Percentiles rank a stretch among this genome's conserved stretches.
Evolutionary conservation across 2,329 filamentous ascomycete genomes (phyloP).

Genomic region (Stemphylium lycopersici): DNA sequence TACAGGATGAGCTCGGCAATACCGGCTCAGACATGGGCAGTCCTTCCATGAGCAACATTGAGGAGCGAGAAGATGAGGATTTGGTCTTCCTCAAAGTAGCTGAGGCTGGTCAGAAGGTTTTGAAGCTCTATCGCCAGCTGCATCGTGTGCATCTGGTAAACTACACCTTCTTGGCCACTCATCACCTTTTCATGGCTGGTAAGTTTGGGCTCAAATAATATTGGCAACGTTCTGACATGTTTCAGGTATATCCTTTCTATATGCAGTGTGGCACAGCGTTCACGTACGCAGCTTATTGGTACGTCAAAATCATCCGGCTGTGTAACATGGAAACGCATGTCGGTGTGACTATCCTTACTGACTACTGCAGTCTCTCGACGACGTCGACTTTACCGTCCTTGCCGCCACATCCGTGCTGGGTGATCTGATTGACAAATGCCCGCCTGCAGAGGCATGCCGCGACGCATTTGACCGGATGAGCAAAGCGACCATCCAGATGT

Average conservation of each 20-base stretch:
- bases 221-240: slow-evolving; percentile 18
- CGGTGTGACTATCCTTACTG: slow-evolving; percentile 9
- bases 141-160: slow-evolving; percentile 89
- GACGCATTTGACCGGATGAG: slow-evolving; percentile 95
- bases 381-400: slow-evolving; percentile 96
- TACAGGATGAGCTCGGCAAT: slow-evolving; percentile 75
- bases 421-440: slow-evolving; percentile 92
- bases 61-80: slow-evolving; percentile 82
- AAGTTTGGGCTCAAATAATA: slow-evolving; percentile 42
- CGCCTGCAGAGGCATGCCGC: slow-evolving; percentile 89
- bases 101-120: slow-evolving; percentile 89
- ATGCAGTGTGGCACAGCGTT: slow-evolving; percentile 96
- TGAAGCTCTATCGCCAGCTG: slow-evolving; percentile 87
- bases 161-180: slow-evolving; percentile 93
- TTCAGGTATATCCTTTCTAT: slow-evolving; percentile 83
- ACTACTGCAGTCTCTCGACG: slow-evolving; percentile 72
- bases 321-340: neutral
- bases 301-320: slow-evolving; percentile 49
- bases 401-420: slow-evolving; percentile 91
- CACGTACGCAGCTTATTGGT: slow-evolving; percentile 85
- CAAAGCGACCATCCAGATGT: slow-evolving; percentile 95
- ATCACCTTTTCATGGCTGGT: slow-evolving; percentile 96
- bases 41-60: slow-evolving; percentile 66
- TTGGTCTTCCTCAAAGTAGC: slow-evolving; percentile 93
- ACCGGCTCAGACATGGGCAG: slow-evolving; percentile 64